Conservation (phyloP, 352 stramenopile species). For the Phytophthora brassicae region DNA sequence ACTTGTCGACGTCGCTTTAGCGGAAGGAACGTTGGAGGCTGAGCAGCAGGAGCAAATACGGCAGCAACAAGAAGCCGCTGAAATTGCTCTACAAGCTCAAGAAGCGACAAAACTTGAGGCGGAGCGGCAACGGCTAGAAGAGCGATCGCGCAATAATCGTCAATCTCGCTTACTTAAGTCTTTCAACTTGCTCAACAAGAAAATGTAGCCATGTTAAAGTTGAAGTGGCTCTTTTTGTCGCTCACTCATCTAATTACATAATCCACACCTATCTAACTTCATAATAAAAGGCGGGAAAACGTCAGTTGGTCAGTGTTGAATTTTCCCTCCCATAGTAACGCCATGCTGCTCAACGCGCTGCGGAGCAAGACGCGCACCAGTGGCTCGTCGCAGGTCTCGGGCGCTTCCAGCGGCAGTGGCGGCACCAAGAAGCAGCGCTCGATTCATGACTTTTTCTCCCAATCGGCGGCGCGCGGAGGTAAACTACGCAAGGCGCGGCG, state of each 20-base stretch:
- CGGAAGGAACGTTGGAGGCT: slow-evolving; percentile 42
- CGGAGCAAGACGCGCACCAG: slow-evolving; percentile 36
- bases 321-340: slow-evolving; percentile 5
- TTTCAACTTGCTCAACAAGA: slow-evolving; percentile 22
- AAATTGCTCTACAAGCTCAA: slow-evolving; percentile 6
- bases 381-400: slow-evolving; percentile 4
- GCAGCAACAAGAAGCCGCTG: slow-evolving; percentile 20
- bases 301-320: not conserved
- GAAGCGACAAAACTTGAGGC: slow-evolving; percentile 4
- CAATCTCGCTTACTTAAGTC: slow-evolving; percentile 13
- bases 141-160: slow-evolving; percentile 16
- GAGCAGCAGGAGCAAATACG: slow-evolving; percentile 41
- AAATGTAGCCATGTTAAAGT: slow-evolving; percentile 7
- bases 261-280: not conserved
- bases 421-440: slow-evolving; percentile 78
- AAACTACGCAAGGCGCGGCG: slow-evolving; percentile 44
- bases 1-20: slow-evolving; percentile 48
- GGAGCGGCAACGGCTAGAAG: slow-evolving; percentile 13
- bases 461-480: slow-evolving; percentile 26
- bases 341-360: slow-evolving; percentile 43
- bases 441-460: slow-evolving; percentile 85
- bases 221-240: not conserved
- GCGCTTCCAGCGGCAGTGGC: not conserved
- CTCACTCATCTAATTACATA: not conserved
- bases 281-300: slow-evolving; percentile 30